Conservation (phyloP, 768 basidiomycete species). For the Russula foetens region DNA sequence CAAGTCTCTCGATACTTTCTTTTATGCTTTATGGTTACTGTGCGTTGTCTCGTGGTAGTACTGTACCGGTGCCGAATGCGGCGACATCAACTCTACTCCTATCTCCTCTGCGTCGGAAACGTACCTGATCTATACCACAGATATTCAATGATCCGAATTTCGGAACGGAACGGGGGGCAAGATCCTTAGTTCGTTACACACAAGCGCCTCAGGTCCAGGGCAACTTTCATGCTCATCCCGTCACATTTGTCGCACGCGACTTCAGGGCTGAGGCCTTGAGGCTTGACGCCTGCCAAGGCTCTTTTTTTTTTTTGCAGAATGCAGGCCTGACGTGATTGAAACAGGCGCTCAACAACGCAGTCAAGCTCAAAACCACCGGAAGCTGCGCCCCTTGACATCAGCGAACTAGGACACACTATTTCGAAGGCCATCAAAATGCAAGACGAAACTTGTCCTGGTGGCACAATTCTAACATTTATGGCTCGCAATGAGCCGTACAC, state of each 20-base stretch:
- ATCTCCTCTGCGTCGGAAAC: neutral
- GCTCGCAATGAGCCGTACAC: neutral
- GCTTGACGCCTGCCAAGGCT: too few relatives aligned
- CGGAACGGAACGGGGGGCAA: neutral
- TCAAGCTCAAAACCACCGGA: neutral
- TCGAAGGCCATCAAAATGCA: neutral
- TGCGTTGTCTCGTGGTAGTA: neutral
- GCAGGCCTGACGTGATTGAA: too few relatives aligned
- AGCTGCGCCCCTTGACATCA: neutral
- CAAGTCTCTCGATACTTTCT: neutral
- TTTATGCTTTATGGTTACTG: neutral
- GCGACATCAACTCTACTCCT: neutral
- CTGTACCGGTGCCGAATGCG: neutral
- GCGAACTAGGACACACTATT: neutral
- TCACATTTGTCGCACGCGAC: neutral
- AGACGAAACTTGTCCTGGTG: neutral
- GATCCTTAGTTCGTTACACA: neutral
- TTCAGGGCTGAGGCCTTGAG: too few relatives aligned
- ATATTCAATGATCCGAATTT: neutral
- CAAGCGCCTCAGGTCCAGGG: neutral
- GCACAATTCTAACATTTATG: neutral
- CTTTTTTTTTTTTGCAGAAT: too few relatives aligned
- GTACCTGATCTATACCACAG: neutral
- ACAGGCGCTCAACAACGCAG: too few relatives aligned
- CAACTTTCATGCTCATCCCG: neutral